Evolutionary conservation across 2,329 filamentous ascomycete species (phyloP).

Genomic region (Trichoderma hamatum): DNA sequence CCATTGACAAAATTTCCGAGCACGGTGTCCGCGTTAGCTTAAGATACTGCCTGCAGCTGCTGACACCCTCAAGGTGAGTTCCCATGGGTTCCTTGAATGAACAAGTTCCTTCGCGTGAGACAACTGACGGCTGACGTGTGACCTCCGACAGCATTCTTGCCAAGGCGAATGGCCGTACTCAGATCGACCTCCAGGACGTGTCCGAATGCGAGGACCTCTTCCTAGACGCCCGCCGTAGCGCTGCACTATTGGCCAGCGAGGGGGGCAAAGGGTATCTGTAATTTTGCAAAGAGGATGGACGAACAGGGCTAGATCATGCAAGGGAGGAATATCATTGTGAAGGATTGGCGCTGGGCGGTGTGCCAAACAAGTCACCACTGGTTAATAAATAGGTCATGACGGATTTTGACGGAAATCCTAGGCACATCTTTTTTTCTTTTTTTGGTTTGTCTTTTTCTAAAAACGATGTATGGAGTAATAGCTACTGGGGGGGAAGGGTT

Average conservation of each 20-base stretch:
- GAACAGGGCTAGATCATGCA: slow-evolving; percentile 11
- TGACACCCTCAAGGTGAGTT: slow-evolving; percentile 77
- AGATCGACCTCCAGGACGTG: slow-evolving; percentile 78
- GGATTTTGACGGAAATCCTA: slow-evolving; percentile 12
- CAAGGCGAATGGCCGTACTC: slow-evolving; percentile 75
- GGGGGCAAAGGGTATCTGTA: slow-evolving; percentile 67
- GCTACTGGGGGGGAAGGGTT: background rate
- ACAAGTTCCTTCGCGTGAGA: slow-evolving; percentile 34
- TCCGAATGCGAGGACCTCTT: slow-evolving; percentile 82
- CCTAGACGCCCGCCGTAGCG: slow-evolving; percentile 79
- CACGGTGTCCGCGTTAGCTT: slow-evolving; percentile 88
- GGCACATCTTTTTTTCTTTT: slow-evolving; percentile 3
- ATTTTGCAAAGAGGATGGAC: slow-evolving; percentile 38
- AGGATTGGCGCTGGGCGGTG: slow-evolving; percentile 21
- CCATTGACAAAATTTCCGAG: slow-evolving; percentile 82
- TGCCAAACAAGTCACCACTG: slow-evolving; percentile 16
- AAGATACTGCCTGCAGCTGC: slow-evolving; percentile 88
- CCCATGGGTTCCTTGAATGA: slow-evolving; percentile 7
- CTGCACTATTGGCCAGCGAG: slow-evolving; percentile 66
- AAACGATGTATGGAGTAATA: slow-evolving; percentile 23
- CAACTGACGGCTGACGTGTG: slow-evolving; percentile 38
- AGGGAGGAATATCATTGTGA: slow-evolving; percentile 17
- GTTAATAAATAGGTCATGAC: slow-evolving; percentile 25
- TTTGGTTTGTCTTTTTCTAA: slow-evolving; percentile 11
- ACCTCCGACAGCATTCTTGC: slow-evolving; percentile 71